Base-by-base conservation (phyloP, 768 basidiomycete species). In the Lyophyllum shimeji region DNA sequence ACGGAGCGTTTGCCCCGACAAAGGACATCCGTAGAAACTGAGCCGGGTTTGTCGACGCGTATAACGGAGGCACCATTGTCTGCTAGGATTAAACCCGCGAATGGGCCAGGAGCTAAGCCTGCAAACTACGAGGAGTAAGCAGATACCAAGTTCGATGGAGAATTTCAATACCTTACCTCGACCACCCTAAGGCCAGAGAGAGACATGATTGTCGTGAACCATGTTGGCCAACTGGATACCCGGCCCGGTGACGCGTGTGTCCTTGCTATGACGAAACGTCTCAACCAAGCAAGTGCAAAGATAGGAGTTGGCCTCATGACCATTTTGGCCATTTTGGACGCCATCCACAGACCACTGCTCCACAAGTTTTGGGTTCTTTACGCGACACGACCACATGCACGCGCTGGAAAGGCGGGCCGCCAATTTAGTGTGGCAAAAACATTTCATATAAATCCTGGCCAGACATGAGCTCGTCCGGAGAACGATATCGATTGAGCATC, bases 21-120 rank as follows among this genome's bases (percentile, higher is more conserved):
- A n/a, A 89, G 77, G 2, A 82, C 64, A 66, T 89, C 87, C 2
- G 62, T 51, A 12, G 76, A 75, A 21, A 66, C 46, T 7, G 75
- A 69, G 6, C 69, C 71, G n/a, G 82, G 82, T 46, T 79, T 77
- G 75, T 94, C 91, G 49, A 94, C 76, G 27, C 91, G 85, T 18
- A 82, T 81, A 39, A 93, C 90, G 45, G 79, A 79, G 33, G 90
- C 91, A 3, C 91, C 90, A 62, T 87, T 85, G 70, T 93, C 90
- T 1, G 90, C 85, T 31, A 94, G 79, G 44, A 93, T 66, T 42
- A 93, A 77, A 25, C 89, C 89, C 8, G 89, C 83, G 61, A 90
- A 93, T 0, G 91, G 90, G 0, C 83, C 90, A 1, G 91, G 91
- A 3, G 90, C 91, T 24, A 93, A 77, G 27, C 90, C 91, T 24